Evolutionary conservation across 2,329 filamentous ascomycete species (phyloP).

Genomic region (Alternaria sp.): DNA sequence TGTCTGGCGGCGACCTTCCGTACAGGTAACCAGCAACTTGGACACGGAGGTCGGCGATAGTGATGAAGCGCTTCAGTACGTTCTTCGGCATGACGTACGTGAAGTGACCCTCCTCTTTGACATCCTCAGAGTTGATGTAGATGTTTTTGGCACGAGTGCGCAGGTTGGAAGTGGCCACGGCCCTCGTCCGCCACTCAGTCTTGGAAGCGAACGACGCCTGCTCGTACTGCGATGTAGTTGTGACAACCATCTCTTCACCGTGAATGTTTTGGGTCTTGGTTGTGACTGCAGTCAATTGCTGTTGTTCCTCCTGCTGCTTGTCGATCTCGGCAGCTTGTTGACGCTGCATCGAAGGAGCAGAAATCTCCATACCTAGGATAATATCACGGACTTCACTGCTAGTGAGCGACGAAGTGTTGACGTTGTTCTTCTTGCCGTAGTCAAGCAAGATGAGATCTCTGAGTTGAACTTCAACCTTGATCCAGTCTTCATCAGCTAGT

Average conservation of each 20-base stretch:
- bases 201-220: conserved; percentile 98
- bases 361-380: conserved; percentile 99
- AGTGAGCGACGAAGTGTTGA: conserved; percentile 96
- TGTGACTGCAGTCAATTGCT: conserved; percentile 94
- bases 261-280: conserved; percentile 98
- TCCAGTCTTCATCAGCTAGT: conserved; percentile 94
- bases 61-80: conserved; percentile 97
- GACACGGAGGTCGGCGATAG: conserved; percentile 92
- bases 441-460: conserved; percentile 97
- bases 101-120: conserved; percentile 83
- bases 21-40: conserved; percentile 97
- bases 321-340: conserved; percentile 99
- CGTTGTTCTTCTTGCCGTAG: conserved; percentile 99
- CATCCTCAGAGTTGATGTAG: conserved; percentile 95
- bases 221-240: conserved; percentile 97
- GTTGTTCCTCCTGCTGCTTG: conserved; percentile 97
- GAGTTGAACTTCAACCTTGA: conserved; percentile 97
- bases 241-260: conserved; percentile 97
- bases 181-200: conserved; percentile 97
- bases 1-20: conserved; percentile 89
- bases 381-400: conserved; percentile 98
- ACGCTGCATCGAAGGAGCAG: conserved; percentile 94
- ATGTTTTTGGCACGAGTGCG: conserved; percentile 96
- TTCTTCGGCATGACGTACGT: conserved; percentile 99
- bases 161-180: conserved; percentile 95